phyloP scores from a whole-genome alignment of 345 rosid species.

The Rhodomyrtus tomentosa region DNA sequence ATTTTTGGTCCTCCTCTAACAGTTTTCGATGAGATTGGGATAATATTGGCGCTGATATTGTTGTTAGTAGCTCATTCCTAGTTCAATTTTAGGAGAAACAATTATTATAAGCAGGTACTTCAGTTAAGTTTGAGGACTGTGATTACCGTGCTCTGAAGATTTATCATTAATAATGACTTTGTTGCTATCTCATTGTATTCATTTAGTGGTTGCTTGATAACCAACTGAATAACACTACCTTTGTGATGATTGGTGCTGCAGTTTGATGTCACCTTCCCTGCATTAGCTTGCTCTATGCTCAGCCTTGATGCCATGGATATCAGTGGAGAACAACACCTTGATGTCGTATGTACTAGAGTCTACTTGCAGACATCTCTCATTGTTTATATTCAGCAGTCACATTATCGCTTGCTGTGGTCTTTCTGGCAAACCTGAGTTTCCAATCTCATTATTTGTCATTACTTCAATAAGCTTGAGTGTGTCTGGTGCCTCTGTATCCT shows the following conservation, averaged over 20 bases:
- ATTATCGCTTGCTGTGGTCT: background rate
- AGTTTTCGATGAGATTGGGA: background rate
- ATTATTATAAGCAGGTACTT: background rate
- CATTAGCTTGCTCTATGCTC: slow-evolving; percentile 82
- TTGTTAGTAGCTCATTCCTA: background rate
- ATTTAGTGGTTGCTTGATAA: background rate
- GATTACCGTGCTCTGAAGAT: background rate
- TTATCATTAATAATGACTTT: background rate
- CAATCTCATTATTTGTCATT: background rate
- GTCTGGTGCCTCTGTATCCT: background rate
- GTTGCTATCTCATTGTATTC: background rate
- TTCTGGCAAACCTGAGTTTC: background rate
- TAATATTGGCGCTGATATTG: background rate
- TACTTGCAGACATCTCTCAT: background rate
- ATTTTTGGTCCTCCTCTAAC: background rate
- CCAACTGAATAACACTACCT: background rate
- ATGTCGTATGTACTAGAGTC: slow-evolving; percentile 51
- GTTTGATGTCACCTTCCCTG: slow-evolving; percentile 91
- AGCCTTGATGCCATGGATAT: slow-evolving; percentile 97
- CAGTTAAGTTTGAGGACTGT: background rate
- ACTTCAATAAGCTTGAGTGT: background rate
- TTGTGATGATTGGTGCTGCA: slow-evolving; percentile 15
- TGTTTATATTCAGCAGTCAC: background rate
- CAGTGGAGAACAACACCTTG: slow-evolving; percentile 96
- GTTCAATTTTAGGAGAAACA: background rate